Percentiles rank a stretch among this genome's conserved stretches.
These are phyloP conservation scores for Apiospora arundinis DNA, from an alignment of 2,329 filamentous ascomycete genomes.

Conservation along the genomic window DNA sequence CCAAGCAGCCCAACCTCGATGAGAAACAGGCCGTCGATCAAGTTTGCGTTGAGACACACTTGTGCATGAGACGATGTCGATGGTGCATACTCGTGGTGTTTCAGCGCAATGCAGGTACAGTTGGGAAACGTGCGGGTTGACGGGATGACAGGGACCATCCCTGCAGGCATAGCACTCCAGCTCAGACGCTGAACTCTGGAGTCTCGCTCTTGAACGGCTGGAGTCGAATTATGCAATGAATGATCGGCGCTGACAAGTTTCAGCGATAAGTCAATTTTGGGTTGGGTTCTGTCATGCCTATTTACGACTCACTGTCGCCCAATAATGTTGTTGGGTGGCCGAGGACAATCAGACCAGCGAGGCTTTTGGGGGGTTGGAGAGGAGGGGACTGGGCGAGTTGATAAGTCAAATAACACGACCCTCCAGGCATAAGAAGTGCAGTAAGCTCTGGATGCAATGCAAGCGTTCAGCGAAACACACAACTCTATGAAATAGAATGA, in stretches of 20 bases:
- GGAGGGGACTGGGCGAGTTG: background rate
- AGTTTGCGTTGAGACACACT: constrained; percentile 1
- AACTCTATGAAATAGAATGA: background rate
- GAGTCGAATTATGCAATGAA: background rate
- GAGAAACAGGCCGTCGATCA: background rate
- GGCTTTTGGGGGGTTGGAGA: background rate
- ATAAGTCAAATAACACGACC: background rate
- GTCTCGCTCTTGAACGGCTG: background rate
- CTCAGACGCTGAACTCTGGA: background rate
- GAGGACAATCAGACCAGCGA: background rate
- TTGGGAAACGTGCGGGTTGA: background rate
- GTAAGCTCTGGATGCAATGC: background rate
- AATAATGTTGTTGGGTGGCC: background rate
- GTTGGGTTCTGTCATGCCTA: background rate
- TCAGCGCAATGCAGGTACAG: constrained; percentile 8
- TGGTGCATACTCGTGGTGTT: constrained; percentile 4
- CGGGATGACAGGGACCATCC: constrained; percentile 6
- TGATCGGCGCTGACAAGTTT: constrained; percentile 14
- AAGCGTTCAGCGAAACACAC: background rate
- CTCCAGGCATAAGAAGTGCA: background rate
- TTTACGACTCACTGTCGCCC: background rate
- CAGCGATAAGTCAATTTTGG: background rate
- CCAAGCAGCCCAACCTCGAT: background rate
- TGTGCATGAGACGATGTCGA: constrained; percentile 8
- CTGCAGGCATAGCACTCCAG: background rate